Evolutionary conservation across 192 early-diverging fungal species (phyloP).

Genomic region (Umbelopsis sp.): DNA sequence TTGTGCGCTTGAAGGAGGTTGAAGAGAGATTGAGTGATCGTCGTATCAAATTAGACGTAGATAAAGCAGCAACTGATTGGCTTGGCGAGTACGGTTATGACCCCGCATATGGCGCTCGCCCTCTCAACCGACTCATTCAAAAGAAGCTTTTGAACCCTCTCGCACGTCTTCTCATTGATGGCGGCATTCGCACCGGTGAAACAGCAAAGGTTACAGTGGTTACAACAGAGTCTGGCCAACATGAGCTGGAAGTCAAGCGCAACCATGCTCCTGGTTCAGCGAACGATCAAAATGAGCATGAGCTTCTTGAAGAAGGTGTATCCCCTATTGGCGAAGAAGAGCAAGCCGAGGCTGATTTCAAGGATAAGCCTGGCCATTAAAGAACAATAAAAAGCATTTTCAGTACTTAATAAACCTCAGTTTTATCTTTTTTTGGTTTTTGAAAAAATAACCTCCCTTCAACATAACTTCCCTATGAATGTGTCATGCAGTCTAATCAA

Average conservation of each 20-base stretch:
- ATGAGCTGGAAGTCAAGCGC: slow-evolving; percentile 29
- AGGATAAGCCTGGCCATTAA: neutral
- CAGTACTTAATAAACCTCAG: too few species aligned
- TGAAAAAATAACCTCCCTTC: too few species aligned
- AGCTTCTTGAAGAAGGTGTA: slow-evolving; percentile 11
- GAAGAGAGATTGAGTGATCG: slow-evolving; percentile 59
- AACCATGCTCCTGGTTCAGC: slow-evolving; percentile 28
- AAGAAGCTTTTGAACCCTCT: slow-evolving; percentile 60
- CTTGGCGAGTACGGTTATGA: slow-evolving; percentile 68
- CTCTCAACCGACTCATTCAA: slow-evolving; percentile 70
- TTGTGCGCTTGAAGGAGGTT: slow-evolving; percentile 73
- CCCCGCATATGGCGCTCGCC: slow-evolving; percentile 70
- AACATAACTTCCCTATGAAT: too few species aligned
- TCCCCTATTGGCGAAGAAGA: slow-evolving; percentile 36
- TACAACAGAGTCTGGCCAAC: slow-evolving; percentile 19
- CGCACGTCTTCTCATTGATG: slow-evolving; percentile 67
- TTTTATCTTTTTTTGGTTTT: too few species aligned
- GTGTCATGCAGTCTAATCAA: too few species aligned
- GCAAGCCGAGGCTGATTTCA: slow-evolving; percentile 17
- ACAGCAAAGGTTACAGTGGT: slow-evolving; percentile 47
- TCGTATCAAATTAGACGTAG: slow-evolving; percentile 57
- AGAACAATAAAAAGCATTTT: neutral
- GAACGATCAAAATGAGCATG: neutral
- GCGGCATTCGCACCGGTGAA: slow-evolving; percentile 59
- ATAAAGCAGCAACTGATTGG: slow-evolving; percentile 61